Conservation (phyloP, 2,329 filamentous ascomycete genomes). For the Arthrobotrys sphaeroides region DNA sequence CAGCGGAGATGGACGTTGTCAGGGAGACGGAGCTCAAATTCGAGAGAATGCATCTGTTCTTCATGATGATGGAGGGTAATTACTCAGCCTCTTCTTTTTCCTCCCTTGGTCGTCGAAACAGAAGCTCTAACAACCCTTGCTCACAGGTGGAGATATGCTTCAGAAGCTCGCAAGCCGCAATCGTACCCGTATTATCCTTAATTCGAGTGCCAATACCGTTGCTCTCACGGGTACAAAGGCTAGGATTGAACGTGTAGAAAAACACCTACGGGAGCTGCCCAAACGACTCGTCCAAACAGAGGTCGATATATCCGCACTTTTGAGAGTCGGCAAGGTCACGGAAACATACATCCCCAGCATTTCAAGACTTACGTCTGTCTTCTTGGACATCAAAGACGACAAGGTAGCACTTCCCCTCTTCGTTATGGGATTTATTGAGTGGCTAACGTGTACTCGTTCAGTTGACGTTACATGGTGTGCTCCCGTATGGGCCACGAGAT, state of each 20-base stretch:
- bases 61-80: constrained; percentile 57
- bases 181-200: constrained; percentile 56
- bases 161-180: constrained; percentile 41
- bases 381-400: constrained; percentile 55
- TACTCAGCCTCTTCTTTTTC: neutral
- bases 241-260: constrained; percentile 55
- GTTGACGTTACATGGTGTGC: constrained; percentile 55
- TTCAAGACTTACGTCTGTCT: constrained; percentile 56
- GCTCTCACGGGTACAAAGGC: constrained; percentile 52
- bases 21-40: constrained; percentile 51
- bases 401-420: constrained; percentile 33
- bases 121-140: neutral
- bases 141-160: constrained; percentile 36
- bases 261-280: constrained; percentile 45
- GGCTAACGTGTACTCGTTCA: constrained; percentile 15
- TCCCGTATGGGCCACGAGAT: constrained; percentile 28
- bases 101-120: too few species aligned
- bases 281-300: constrained; percentile 45
- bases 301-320: constrained; percentile 55
- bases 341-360: constrained; percentile 56
- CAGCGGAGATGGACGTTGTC: constrained; percentile 56
- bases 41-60: constrained; percentile 56
- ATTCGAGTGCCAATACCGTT: constrained; percentile 50
- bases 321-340: constrained; percentile 52
- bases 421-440: neutral